Conservation (phyloP, 805 yeast genomes). For the Metschnikowia bowlesiae region DNA sequence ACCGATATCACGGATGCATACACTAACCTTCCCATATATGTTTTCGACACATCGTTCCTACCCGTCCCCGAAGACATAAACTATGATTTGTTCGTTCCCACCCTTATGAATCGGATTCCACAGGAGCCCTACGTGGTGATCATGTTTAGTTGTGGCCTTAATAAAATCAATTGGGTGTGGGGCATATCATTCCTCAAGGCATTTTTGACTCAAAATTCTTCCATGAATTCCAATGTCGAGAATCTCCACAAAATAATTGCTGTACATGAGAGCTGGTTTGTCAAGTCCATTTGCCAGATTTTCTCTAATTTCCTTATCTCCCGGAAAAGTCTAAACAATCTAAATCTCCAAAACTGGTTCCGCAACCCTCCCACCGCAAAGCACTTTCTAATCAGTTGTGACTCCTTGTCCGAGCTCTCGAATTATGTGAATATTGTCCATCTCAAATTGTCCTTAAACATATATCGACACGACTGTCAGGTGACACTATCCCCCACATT, state of each 20-base stretch:
- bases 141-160: conserved; percentile 80
- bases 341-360: conserved; percentile 20
- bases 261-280: conserved; percentile 90
- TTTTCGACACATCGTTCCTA: conserved; percentile 77
- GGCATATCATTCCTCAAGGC: conserved; percentile 51
- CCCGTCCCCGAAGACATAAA: conserved; percentile 51
- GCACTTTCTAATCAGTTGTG: conserved; percentile 16
- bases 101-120: conserved; percentile 57
- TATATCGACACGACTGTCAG: conserved; percentile 63
- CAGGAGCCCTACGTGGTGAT: conserved; percentile 58
- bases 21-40: conserved; percentile 62
- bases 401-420: conserved; percentile 48
- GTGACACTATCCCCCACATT: conserved; percentile 15
- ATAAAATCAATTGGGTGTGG: conserved; percentile 63
- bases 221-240: conserved; percentile 44
- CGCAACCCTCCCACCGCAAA: conserved; percentile 18
- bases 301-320: conserved; percentile 54
- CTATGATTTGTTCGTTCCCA: conserved; percentile 52
- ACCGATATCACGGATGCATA: conserved; percentile 63
- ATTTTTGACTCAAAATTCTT: conserved; percentile 46
- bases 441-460: conserved; percentile 69
- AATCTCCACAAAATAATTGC: conserved; percentile 59
- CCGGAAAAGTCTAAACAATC: conserved; percentile 23
- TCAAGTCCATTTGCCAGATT: conserved; percentile 70
- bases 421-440: conserved; percentile 67